Evolutionary conservation across 805 yeast species (phyloP), one percentile per base, ranked within the genome.

Genomic region (Hanseniaspora occidentalis): DNA sequence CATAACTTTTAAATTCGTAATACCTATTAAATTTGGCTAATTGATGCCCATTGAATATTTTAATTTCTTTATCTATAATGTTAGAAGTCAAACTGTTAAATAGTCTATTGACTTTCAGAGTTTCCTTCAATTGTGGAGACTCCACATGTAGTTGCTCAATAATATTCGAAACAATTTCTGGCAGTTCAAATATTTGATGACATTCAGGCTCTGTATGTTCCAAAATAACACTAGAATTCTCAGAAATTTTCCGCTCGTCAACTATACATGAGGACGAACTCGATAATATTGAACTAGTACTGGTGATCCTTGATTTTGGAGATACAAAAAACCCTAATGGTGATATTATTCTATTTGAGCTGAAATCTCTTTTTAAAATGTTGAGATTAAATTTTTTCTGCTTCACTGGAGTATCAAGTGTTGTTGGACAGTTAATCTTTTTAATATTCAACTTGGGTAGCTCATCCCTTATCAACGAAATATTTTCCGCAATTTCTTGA

Each of bases 161-260:
- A n/a, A 29, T 29, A 29, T 29, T 29, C 13, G 16, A 13, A n/a
- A 85, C 64, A 39, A 85, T 78, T 56, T 85, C 96, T 0, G 95
- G 95, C 26, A 80, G 76, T 38, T 67, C 65, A 51, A 85, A 80
- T 7, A 85, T 79, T 13, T 58, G 50, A 56, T 64, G 59, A 50
- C 44, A 17, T 38, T n/a, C n/a, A 9, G 18, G n/a, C 13, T 27
- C n/a, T 13, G 7, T 27, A n/a, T n/a, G 7, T 8, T 27, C 10
- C 25, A 23, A 23, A 23, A 7, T 23, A 23, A 23, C 25, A 23
- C 10, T 23, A 7, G 10, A 23, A 23, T 23, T 10, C 10, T 23
- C 9, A 23, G 7, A 23, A 23, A 23, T 7, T 7, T 13, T 5
- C 4, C n/a, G 29, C n/a, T 25, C 9, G 13, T 3, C 18, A n/a